These are phyloP conservation scores for Talaromyces proteolyticus DNA, from an alignment of 495 filamentous ascomycete species.

Conservation along the genomic window DNA sequence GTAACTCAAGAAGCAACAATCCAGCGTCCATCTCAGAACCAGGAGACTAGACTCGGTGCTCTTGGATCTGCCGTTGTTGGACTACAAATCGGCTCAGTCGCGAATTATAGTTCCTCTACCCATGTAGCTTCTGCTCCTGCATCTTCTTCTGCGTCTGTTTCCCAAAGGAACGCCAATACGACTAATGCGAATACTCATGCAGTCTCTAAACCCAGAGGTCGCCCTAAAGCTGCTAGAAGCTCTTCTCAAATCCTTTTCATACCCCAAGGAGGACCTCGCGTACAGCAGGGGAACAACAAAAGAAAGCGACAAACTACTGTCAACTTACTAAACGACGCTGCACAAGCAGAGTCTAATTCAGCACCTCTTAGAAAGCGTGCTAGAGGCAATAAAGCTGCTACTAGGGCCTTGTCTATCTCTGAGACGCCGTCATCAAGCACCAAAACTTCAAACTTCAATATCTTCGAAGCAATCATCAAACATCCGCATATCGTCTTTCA, in stretches of 20 bases:
- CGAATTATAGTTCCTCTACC: background rate
- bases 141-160: no score
- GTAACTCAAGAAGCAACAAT: background rate
- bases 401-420: background rate
- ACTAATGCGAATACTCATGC: background rate
- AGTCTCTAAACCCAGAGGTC: background rate
- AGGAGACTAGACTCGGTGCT: background rate
- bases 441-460: constrained; percentile 26
- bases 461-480: constrained; percentile 42
- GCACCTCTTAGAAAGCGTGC: background rate
- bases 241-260: no score
- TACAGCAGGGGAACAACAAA: background rate
- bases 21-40: background rate
- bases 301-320: background rate
- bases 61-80: background rate
- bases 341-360: background rate
- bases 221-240: background rate
- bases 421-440: background rate
- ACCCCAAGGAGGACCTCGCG: no score
- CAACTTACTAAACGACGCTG: background rate
- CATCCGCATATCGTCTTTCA: constrained; percentile 43
- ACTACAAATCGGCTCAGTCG: background rate
- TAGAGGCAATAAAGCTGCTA: background rate
- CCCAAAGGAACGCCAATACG: background rate
- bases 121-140: background rate